Base-by-base conservation (phyloP, 2,329 filamentous ascomycete genomes). In the Ophiostoma novo-ulmi region DNA sequence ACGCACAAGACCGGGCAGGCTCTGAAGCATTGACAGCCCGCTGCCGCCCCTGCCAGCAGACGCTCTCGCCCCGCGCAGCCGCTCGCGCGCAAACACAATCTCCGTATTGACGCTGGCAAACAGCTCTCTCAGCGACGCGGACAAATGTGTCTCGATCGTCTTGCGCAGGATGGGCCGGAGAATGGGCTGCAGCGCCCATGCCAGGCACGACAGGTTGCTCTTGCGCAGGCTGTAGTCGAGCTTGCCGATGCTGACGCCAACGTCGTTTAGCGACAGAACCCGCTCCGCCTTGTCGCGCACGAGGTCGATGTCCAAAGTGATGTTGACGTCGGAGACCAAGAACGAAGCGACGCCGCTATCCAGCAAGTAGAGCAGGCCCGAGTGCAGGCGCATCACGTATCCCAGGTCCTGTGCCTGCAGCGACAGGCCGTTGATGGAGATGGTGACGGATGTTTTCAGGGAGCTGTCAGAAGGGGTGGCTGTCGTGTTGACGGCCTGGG, bases 301-400 rank as follows among this genome's bases (percentile, higher is more conserved):
- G 69, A 98, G 87, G 77, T 97, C 93, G 0, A 97, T 81, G 74
- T 97, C 93, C 6, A 97, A 81, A 38, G 91, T 88, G 68, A 98
- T 87, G 78, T 97, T 94, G 71, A 97, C 88, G 22, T 94, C 94
- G 78, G 97, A 94, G 5, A 98, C 87, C 64, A 88, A 87, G 79
- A 98, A 93, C 39, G 90, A 92, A 5, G 91, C 92, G 67, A 97
- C 91, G 4, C 94, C 94, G 78, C 93, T 86, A 76, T 97, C 93
- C 1, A 88, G 87, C 39, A 97, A 84, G 35, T 88, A 88, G 67
- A 97, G 82, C 1, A 96, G 78, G 1, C 92, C 89, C 17, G 88
- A 88, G 78, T 95, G 94, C 0, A 91, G 85, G 11, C 91, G 90
- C 41, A 97, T 82, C 88, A 94, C 96, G 81, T 94, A 98, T 35